Base-by-base conservation (phyloP, 805 yeast genomes). In the Kodamaea nitidulidarum region DNA sequence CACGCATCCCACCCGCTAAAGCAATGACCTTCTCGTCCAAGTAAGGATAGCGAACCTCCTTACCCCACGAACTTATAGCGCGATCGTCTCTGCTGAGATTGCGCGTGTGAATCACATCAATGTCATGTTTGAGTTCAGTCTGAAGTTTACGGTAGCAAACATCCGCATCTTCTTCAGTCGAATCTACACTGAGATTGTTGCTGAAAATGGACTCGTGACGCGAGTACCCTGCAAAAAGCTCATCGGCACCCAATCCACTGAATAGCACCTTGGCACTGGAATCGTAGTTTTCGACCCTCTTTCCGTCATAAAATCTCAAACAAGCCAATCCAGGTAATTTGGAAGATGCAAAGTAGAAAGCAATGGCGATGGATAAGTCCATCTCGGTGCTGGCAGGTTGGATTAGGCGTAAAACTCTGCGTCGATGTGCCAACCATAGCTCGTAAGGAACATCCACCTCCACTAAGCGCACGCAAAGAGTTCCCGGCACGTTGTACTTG, bases 171-270 rank as follows among this genome's bases (percentile, higher is more conserved):
- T 30, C 47, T 35, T 45, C 56, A 40, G 45, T 51, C 47, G 40
- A 62, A 44, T 32, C 36, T 9, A 48, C 46, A 12, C 25, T 36
- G 5, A 50, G 30, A 10, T 49, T 30, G 11, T 44, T 54, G 6
- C 65, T 62, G 53, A 75, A 74, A 1, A 75, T 52, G 24, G 76
- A 60, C 45, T 77, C 81, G 50, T 93, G 95, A 32, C 97, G 72
- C 15, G 95, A 85, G 57, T 93, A 93, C 0, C 99, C 99, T 0
- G 96, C 99, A 67, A 85, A 90, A 14, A 93, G 63, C 60, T 93
- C 99, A 63, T 93, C 99, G 0, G 98, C 98, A 1, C 99, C 99
- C 9, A 93, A 68, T 0, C 99, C 99, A 39, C 96, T 86, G 25
- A 93, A 66, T 7, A 93, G 58, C 0, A 93, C 95, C 47, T 78